phyloP scores from a whole-genome alignment of 352 stramenopile genomes.

The Phytophthora fragariaefolia region DNA sequence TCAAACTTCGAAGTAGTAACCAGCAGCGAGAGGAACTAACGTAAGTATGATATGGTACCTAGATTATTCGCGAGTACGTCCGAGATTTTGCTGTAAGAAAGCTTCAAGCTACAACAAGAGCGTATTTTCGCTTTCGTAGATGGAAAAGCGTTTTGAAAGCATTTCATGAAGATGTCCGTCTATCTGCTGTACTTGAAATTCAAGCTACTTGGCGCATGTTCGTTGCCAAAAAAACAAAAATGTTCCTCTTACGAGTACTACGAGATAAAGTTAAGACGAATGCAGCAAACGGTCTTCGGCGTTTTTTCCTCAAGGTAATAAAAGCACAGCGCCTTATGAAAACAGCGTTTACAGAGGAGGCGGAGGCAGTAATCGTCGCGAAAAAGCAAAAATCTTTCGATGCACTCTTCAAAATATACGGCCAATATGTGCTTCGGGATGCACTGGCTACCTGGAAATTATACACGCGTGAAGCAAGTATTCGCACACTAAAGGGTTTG shows the following conservation, averaged over 20 bases:
- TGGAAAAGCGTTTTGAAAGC: constrained; percentile 51
- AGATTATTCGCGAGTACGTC: constrained; percentile 60
- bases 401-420: constrained; percentile 12
- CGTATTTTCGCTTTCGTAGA: constrained; percentile 40
- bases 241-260: constrained; percentile 37
- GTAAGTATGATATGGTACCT: not conserved
- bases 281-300: constrained; percentile 34
- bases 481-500: constrained; percentile 28
- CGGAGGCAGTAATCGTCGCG: not conserved
- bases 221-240: constrained; percentile 24
- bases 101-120: constrained; percentile 46
- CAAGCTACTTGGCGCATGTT: constrained; percentile 52
- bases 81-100: constrained; percentile 46
- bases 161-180: constrained; percentile 48
- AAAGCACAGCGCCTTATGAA: constrained; percentile 13
- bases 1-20: not conserved
- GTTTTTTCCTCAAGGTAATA: constrained; percentile 39
- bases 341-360: constrained; percentile 4
- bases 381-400: constrained; percentile 16
- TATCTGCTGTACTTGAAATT: constrained; percentile 55
- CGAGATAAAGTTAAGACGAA: constrained; percentile 21
- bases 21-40: not conserved
- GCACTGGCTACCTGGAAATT: constrained; percentile 47
- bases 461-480: constrained; percentile 28
- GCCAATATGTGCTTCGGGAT: constrained; percentile 20